phyloP scores from a whole-genome alignment of 164 flowering plant species.

The Tetracentron sinense region DNA sequence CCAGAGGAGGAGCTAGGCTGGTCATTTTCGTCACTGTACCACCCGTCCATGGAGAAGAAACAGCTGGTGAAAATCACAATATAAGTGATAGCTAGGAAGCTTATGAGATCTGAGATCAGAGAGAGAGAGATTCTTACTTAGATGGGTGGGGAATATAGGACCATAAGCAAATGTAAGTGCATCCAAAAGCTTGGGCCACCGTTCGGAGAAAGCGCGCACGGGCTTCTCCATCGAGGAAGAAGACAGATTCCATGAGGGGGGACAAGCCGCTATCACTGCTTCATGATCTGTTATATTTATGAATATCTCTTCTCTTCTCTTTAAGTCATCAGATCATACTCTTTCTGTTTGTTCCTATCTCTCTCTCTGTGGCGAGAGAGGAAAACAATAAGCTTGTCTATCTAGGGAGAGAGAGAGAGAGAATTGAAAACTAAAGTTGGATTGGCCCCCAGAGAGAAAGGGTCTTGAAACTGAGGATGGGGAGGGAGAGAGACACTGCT shows the following conservation, averaged over 20 bases:
- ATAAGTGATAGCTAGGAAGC: background rate
- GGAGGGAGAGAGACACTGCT: constrained; percentile 9
- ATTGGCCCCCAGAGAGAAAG: constrained; percentile 14
- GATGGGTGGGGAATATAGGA: constrained; percentile 35
- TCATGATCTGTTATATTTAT: background rate
- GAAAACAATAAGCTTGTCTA: too few relatives aligned
- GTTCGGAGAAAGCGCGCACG: constrained; percentile 31
- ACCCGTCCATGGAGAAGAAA: constrained; percentile 41
- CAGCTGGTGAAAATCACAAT: constrained; percentile 27
- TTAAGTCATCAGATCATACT: too few relatives aligned
- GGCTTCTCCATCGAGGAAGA: constrained; percentile 29
- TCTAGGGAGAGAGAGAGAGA: background rate
- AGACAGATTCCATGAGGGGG: constrained; percentile 45
- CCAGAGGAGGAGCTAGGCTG: constrained; percentile 40
- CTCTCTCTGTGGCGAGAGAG: too few relatives aligned
- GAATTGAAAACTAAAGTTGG: background rate
- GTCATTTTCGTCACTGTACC: constrained; percentile 31
- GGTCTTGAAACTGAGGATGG: background rate
- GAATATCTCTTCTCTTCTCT: background rate
- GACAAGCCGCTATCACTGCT: background rate
- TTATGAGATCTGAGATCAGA: background rate
- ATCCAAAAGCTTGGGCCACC: constrained; percentile 38
- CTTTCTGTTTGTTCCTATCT: background rate
- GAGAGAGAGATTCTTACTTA: constrained; percentile 27
- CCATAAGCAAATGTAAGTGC: constrained; percentile 73